These are phyloP conservation scores for Hygrophoropsis aurantiaca DNA, from an alignment of 768 basidiomycete genomes.

Conservation along the genomic window DNA sequence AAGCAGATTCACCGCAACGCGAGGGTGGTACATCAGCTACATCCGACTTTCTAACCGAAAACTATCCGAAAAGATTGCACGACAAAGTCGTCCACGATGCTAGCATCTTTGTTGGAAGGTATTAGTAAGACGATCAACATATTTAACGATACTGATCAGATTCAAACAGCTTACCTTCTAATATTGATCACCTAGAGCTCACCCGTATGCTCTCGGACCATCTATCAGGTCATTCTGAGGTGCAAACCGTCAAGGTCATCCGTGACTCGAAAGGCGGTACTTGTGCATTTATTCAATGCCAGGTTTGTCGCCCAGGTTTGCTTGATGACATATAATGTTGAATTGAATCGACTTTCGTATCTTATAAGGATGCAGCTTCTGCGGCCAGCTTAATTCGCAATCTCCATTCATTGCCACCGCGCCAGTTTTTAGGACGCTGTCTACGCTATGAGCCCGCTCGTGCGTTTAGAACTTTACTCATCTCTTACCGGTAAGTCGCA, in stretches of 20 bases:
- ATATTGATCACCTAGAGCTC: slow-evolving; percentile 65
- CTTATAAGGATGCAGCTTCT: slow-evolving; percentile 50
- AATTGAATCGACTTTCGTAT: slow-evolving; percentile 1
- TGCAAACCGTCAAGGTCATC: slow-evolving; percentile 69
- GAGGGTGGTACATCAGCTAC: slow-evolving; percentile 13
- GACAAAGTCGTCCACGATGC: slow-evolving; percentile 68
- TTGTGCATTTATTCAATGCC: slow-evolving; percentile 86
- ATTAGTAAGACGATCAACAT: neutral
- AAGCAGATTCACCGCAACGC: slow-evolving; percentile 8
- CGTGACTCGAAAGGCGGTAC: slow-evolving; percentile 75
- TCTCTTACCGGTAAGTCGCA: slow-evolving; percentile 66
- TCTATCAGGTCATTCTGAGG: slow-evolving; percentile 61
- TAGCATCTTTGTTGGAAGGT: slow-evolving; percentile 87
- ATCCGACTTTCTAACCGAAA: slow-evolving; percentile 10
- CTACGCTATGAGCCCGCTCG: slow-evolving; percentile 79
- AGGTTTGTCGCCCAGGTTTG: slow-evolving; percentile 48
- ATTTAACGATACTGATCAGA: slow-evolving; percentile 9
- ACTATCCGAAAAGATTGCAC: slow-evolving; percentile 28
- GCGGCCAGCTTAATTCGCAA: slow-evolving; percentile 61
- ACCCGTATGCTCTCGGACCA: slow-evolving; percentile 60
- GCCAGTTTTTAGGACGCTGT: slow-evolving; percentile 68
- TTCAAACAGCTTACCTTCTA: slow-evolving; percentile 59
- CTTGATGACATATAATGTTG: neutral
- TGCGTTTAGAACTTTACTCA: slow-evolving; percentile 68
- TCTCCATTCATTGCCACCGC: slow-evolving; percentile 53